Evolutionary conservation across 2,329 filamentous ascomycete species (phyloP).

Genomic region (Colletotrichum eleusines): DNA sequence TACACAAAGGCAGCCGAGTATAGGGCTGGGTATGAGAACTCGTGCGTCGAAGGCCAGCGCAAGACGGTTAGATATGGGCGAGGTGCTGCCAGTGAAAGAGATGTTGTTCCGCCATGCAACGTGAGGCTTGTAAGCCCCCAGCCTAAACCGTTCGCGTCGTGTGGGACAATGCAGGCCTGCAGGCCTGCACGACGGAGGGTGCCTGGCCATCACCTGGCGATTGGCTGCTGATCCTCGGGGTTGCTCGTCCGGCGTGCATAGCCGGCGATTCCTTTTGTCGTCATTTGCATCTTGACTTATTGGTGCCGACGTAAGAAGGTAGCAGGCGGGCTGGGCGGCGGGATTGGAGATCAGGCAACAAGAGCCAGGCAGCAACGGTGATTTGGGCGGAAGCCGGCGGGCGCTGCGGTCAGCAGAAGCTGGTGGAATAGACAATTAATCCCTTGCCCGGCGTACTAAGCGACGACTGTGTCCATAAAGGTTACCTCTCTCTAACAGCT

Average conservation of each 20-base stretch:
- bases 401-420: constrained; percentile 9
- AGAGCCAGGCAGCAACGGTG: constrained; percentile 3
- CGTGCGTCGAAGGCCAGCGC: constrained; percentile 8
- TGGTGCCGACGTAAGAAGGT: neutral
- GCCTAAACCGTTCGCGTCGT: constrained; percentile 33
- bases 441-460: neutral
- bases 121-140: constrained; percentile 30
- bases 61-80: constrained; percentile 12
- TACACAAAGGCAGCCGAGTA: constrained; percentile 19
- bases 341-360: neutral
- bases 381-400: neutral
- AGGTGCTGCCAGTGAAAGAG: constrained; percentile 24
- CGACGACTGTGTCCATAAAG: neutral
- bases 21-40: constrained; percentile 3
- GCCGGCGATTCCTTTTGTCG: constrained; percentile 5
- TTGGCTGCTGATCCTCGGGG: constrained; percentile 35
- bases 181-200: constrained; percentile 33
- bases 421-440: constrained; percentile 12
- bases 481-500: neutral
- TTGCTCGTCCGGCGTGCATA: constrained; percentile 39
- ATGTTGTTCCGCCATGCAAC: constrained; percentile 20
- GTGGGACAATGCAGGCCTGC: constrained; percentile 36
- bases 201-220: constrained; percentile 29
- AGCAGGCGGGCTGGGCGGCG: constrained; percentile 16
- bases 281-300: constrained; percentile 12